Evolutionary conservation across 441 rosid species (phyloP), one percentile per base, ranked within the genome.

Genomic region (Populus hybrid): DNA sequence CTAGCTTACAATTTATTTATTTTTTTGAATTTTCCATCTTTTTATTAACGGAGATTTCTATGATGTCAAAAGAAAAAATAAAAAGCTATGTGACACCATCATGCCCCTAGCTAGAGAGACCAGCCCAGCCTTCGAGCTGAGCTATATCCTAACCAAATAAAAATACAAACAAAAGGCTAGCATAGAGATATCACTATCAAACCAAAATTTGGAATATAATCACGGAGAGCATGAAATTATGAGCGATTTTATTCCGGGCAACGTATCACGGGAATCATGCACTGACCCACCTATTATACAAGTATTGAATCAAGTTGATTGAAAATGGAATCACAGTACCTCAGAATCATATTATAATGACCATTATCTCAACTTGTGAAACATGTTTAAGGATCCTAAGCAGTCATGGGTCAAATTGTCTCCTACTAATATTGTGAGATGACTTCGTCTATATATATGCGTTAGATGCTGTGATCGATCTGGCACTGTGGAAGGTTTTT

Each of bases 201-300:
- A 70, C 24, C 10, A 1, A 0, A 4, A 10, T 40, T 9, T 40
- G 24, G 73, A 70, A 40, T 29, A 23, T 70, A 40, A 70, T 70
- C 73, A 28, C 36, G 23, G 38, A 29, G 24, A 14, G 71, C 12
- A 33, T 5, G 42, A 35, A 68, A 68, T 9, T 23, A 14, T 6
- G 9, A 24, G 40, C n/a, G 23, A 76, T 23, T 68, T n/a, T 33
- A 69, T 61, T 69, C 40, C 12, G 61, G 69, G 28, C 79, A 35
- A 42, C 9, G 45, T 20, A 18, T 68, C 65, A 21, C 65, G 65
- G 14, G 14, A 61, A 61, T 61, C 65, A 21, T 21, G 65, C 28
- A 61, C 65, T 3, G 28, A 21, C 5, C 65, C 65, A 61, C 28
- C 65, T 9, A 10, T 9, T 9, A 10, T 21, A 20, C 21, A 56